Evolutionary conservation across 2,329 filamentous ascomycete genomes (phyloP), one percentile per base, ranked within the genome.

Genomic region (Xylariaceae sp.): DNA sequence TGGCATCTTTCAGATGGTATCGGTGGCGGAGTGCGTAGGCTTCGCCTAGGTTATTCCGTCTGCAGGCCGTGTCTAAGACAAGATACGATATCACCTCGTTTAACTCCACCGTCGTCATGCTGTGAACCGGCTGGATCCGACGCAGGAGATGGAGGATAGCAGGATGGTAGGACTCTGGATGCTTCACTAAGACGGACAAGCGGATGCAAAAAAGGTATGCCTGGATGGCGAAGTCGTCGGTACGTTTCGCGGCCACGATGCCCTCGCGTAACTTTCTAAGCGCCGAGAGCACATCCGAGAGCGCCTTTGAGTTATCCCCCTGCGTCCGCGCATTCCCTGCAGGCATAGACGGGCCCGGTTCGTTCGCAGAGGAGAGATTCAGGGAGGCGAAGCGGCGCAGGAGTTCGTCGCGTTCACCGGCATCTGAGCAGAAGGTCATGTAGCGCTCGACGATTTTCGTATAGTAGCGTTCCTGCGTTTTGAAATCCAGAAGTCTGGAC

Each of bases 251-350:
- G 10, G 90, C 90, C 2, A 96, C 84, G 52, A 97, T 87, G 23
- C 88, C 92, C 77, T 99, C 94, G 58, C 94, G 86, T 37, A 99
- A 83, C 73, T 97, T 97, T 63, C 94, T 87, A 71, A 97, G 87
- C 2, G 93, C 90, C 68, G 89, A 83, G 56, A 97, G 80, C 55
- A 97, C 85, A 17, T 83, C 84, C 1, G 87, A 82, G 35, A 97
- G 81, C 64, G 89, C 86, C 65, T 84, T 82, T 10, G 82, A 81
- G 58, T 82, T 78, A 65, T 66, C 73, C 58, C 67, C 65, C 48
- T 60, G 67, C 11, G 60, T 56, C n/a, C 54, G 62, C 1, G 58
- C 35, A 66, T 37, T 64, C 61, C 52, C 69, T 58, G 23, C 4
- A 5, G 56, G 52, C 49, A 60, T 54, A 53, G 63, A 37, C 48